Percentiles rank a stretch among this genome's conserved stretches.
These are phyloP conservation scores for Phytophthora macrochlamydospora DNA, from an alignment of 352 stramenopile species.

Conservation along the genomic window DNA sequence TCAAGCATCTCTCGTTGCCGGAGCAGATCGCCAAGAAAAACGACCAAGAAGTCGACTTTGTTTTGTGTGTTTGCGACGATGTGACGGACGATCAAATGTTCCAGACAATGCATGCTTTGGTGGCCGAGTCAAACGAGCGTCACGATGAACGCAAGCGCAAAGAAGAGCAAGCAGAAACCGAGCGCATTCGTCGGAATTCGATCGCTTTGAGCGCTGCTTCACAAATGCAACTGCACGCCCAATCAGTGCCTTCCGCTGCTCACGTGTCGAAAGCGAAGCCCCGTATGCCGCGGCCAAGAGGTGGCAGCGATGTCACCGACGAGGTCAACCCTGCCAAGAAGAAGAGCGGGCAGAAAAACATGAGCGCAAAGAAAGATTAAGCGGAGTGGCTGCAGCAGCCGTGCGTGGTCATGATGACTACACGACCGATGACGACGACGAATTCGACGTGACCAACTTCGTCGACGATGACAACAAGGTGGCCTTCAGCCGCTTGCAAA, in stretches of 20 bases:
- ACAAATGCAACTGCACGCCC: constrained; percentile 22
- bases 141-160: constrained; percentile 57
- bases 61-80: constrained; percentile 90
- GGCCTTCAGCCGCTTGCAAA: constrained; percentile 75
- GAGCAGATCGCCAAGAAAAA: constrained; percentile 71
- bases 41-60: constrained; percentile 85
- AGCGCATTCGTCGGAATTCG: constrained; percentile 39
- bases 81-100: constrained; percentile 92
- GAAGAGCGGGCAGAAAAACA: constrained; percentile 16
- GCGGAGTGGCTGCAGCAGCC: constrained; percentile 26
- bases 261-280: constrained; percentile 45
- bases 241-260: constrained; percentile 34
- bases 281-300: constrained; percentile 32
- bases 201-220: constrained; percentile 16
- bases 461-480: constrained; percentile 85
- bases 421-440: constrained; percentile 51
- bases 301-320: constrained; percentile 21
- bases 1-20: constrained; percentile 73
- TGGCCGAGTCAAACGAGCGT: constrained; percentile 75
- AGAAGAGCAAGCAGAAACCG: constrained; percentile 33
- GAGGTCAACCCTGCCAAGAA: constrained; percentile 27
- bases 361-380: constrained; percentile 19
- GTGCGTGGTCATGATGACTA: constrained; percentile 37
- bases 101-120: constrained; percentile 81
- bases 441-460: constrained; percentile 39